Base-by-base conservation (phyloP, 768 basidiomycete genomes). In the Podaxis sp. region DNA sequence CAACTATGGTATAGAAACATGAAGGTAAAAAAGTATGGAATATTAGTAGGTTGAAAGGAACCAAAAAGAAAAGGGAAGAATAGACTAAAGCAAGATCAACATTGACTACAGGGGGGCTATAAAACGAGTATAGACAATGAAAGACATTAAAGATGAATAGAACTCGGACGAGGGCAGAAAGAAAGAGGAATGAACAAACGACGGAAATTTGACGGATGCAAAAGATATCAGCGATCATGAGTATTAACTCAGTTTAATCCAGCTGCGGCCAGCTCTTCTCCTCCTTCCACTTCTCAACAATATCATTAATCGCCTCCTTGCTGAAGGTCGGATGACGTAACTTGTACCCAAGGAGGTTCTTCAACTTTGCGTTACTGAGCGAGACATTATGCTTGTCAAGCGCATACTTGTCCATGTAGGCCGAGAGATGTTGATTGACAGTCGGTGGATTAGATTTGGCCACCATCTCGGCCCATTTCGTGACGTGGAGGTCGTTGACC, bases 401-500 rank as follows among this genome's bases (percentile, higher is more conserved):
- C 42, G 83, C 75, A 70, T 83, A 88, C 59, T 82, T 82, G 71
- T 91, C 89, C 84, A 91, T 87, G 71, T 93, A 95, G 0, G 91
- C 88, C 18, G 79, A 83, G 62, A 93, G 73, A 1, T 88, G 90
- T 0, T 89, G 86, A 61, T 89, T 87, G 11, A 80, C 77, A 59
- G 91, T 78, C 2, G 88, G 88, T 25, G 90, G 90, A 40, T 83
- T 81, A 37, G 91, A 88, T 50, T 74, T 83, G 21, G 75, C 74
- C 65, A 92, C 80, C 88, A 95, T 91, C 69, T 90, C 81, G 6
- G 86, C 90, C 93, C 93, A 95, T 10, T 83, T 85, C 55, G 82
- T 77, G 35, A 92, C 89, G 68, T 95, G 92, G 51, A 86, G 82
- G 68, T 93, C 91, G 68, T 93, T 94, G 67, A 92, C 90, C 52